Conservation (phyloP, 192 early-diverging fungal genomes). For the Diversispora epigaea region DNA sequence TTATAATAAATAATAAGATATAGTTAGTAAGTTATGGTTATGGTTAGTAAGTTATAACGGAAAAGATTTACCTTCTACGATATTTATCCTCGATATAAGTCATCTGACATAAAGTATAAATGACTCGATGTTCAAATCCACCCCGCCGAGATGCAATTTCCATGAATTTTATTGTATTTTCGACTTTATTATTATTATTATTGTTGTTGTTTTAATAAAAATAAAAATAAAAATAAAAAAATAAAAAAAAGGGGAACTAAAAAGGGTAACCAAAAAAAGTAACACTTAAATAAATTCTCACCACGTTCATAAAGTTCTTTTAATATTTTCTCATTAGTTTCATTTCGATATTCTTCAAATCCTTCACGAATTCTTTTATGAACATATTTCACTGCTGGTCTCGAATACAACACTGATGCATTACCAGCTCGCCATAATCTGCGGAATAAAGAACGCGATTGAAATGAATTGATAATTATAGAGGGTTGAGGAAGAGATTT, state of each 20-base stretch:
- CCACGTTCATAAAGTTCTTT: constrained; percentile 24
- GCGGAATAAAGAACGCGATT: background rate
- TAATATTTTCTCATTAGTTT: background rate
- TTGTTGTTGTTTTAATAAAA: no score
- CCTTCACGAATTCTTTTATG: background rate
- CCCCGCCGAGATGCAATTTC: background rate
- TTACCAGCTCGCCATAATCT: constrained; percentile 15
- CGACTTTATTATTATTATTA: background rate
- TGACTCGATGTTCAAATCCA: constrained; percentile 12
- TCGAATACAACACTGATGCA: constrained; percentile 16
- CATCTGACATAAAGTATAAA: constrained; percentile 11
- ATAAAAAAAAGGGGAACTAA: background rate
- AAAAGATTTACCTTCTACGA: background rate
- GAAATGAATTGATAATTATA: background rate
- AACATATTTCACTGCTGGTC: constrained; percentile 14
- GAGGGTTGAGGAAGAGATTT: no score
- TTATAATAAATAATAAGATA: no score
- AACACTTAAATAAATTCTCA: background rate
- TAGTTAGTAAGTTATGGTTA: background rate
- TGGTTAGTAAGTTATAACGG: no score
- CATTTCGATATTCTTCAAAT: constrained; percentile 19
- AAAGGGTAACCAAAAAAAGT: background rate
- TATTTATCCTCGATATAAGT: constrained; percentile 15
- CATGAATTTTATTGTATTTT: constrained; percentile 14
- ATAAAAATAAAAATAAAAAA: no score